A percentile compares a stretch with the other conserved stretches of the same genome.
Evolutionary conservation across 2,329 filamentous ascomycete species (phyloP).

Genomic region (Cladophialophora exuberans): DNA sequence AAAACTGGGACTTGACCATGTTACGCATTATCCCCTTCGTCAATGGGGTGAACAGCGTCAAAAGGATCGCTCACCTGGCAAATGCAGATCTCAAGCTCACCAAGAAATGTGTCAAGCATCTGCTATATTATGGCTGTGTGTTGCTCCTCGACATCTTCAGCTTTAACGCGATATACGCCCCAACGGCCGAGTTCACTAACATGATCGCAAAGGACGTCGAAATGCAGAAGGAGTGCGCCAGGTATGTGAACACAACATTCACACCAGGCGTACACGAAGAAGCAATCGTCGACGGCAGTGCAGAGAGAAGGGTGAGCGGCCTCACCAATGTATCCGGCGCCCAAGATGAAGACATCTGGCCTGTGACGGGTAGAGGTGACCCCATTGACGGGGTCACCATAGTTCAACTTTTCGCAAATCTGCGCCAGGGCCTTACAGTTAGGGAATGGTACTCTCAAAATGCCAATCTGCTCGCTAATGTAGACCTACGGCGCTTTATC

Average conservation of each 20-base stretch:
- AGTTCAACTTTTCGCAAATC: slow-evolving; percentile 81
- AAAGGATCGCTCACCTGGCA: slow-evolving; percentile 80
- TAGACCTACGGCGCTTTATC: slow-evolving; percentile 88
- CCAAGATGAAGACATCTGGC: slow-evolving; percentile 45
- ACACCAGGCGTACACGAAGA: slow-evolving; percentile 37
- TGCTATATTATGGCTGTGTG: slow-evolving; percentile 91
- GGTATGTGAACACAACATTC: slow-evolving; percentile 71
- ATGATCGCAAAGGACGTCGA: slow-evolving; percentile 73
- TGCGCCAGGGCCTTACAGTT: slow-evolving; percentile 80
- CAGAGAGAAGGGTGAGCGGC: slow-evolving; percentile 24
- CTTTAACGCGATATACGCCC: slow-evolving; percentile 88
- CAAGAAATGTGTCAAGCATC: slow-evolving; percentile 81
- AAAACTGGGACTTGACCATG: slow-evolving; percentile 59
- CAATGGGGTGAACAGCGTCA: slow-evolving; percentile 87
- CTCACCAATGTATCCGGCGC: slow-evolving; percentile 30
- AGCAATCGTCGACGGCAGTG: slow-evolving; percentile 19
- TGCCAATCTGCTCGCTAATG: slow-evolving; percentile 69
- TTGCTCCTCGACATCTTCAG: slow-evolving; percentile 93
- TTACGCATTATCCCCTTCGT: slow-evolving; percentile 76
- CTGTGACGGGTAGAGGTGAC: slow-evolving; percentile 41
- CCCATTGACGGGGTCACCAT: slow-evolving; percentile 56
- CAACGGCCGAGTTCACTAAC: slow-evolving; percentile 74
- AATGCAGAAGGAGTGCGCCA: slow-evolving; percentile 84
- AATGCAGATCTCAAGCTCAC: slow-evolving; percentile 86
- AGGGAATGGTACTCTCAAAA: slow-evolving; percentile 84